Conservation (phyloP, 306 rosid species). For the Amphicarpaea edgeworthii region DNA sequence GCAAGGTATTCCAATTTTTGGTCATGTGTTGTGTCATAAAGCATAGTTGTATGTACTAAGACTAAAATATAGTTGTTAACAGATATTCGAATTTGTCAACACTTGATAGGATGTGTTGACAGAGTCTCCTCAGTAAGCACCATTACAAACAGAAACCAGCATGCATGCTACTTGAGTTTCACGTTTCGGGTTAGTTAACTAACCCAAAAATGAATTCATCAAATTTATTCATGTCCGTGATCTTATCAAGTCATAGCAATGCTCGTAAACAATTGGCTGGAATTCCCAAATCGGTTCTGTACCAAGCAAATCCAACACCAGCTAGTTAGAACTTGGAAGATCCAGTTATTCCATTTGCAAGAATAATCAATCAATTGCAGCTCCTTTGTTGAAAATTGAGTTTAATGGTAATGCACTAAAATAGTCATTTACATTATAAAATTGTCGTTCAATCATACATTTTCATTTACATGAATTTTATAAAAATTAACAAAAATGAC, state of each 20-base stretch:
- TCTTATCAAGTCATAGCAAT: too few species aligned
- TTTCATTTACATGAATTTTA: too few species aligned
- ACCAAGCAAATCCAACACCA: neutral
- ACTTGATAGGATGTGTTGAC: neutral
- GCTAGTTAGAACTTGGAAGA: neutral
- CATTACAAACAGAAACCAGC: neutral
- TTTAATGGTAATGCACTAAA: too few species aligned
- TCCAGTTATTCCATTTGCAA: neutral
- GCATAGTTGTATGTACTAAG: neutral
- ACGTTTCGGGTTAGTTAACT: neutral
- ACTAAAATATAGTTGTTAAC: neutral
- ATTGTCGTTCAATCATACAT: too few species aligned
- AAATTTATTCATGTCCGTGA: neutral
- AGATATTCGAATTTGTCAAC: too few species aligned
- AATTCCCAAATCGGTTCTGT: neutral
- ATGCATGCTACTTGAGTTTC: neutral
- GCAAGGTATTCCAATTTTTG: neutral
- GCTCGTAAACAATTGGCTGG: neutral
- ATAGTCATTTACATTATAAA: too few species aligned
- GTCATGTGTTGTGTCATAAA: neutral
- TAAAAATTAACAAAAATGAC: too few species aligned
- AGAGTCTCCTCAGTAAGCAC: neutral
- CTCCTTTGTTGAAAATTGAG: too few species aligned
- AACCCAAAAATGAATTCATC: neutral
- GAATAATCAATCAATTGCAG: too few species aligned